Evolutionary conservation across 1,139 yeast species (phyloP).

Genomic region (Blastobotrys raffinosifermentans): DNA sequence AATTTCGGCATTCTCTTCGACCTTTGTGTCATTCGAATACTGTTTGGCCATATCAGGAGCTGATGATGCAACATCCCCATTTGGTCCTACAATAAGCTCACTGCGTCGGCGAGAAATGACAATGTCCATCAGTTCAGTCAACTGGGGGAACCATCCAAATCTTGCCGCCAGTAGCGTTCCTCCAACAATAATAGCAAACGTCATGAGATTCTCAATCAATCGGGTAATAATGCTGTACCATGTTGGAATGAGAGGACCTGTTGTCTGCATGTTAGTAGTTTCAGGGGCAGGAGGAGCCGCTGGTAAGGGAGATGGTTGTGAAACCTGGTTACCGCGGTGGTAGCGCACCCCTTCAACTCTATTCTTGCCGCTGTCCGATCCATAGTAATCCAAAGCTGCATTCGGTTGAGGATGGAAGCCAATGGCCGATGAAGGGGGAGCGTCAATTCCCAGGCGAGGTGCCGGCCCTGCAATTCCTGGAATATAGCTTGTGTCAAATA

Average conservation of each 20-base stretch:
- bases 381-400: background rate
- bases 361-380: background rate
- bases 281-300: slow-evolving; percentile 13
- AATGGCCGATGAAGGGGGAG: slow-evolving; percentile 7
- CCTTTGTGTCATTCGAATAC: background rate
- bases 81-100: no score
- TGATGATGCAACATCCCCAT: background rate
- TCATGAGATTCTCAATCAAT: slow-evolving; percentile 46
- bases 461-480: slow-evolving; percentile 9
- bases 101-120: slow-evolving; percentile 3
- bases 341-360: slow-evolving; percentile 1
- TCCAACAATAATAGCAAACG: slow-evolving; percentile 36
- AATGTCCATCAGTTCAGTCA: slow-evolving; percentile 20
- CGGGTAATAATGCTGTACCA: slow-evolving; percentile 23
- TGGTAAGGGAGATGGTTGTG: slow-evolving; percentile 16
- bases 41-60: background rate
- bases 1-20: background rate
- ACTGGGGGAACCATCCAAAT: slow-evolving; percentile 39
- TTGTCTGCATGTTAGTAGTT: slow-evolving; percentile 8
- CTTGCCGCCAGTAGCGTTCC: slow-evolving; percentile 35
- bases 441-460: slow-evolving; percentile 14
- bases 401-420: slow-evolving; percentile 6
- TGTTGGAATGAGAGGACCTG: slow-evolving; percentile 16
- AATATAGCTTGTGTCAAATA: background rate
- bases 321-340: slow-evolving; percentile 5